phyloP scores from a whole-genome alignment of 768 basidiomycete genomes.

The Suillus lakei region DNA sequence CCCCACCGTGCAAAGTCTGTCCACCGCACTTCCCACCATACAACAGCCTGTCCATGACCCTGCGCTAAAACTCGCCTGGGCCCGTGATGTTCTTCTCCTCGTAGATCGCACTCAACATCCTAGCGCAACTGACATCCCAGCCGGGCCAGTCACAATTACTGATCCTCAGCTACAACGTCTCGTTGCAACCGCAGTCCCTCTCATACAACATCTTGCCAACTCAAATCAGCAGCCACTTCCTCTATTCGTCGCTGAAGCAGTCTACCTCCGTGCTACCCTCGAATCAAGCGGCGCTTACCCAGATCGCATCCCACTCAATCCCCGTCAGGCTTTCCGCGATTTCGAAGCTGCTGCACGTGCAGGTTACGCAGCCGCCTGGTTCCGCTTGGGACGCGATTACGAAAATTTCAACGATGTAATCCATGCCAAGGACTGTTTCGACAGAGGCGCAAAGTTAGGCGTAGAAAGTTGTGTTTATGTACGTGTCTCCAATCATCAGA shows the following conservation, averaged over 20 bases:
- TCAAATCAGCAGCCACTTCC: constrained; percentile 40
- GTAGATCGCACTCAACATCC: constrained; percentile 58
- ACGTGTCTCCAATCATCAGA: constrained; percentile 31
- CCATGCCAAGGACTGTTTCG: constrained; percentile 86
- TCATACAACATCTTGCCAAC: constrained; percentile 62
- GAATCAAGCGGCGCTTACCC: constrained; percentile 75
- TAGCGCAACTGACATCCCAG: constrained; percentile 45
- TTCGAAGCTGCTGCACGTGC: constrained; percentile 83
- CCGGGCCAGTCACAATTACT: constrained; percentile 58
- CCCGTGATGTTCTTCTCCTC: constrained; percentile 80
- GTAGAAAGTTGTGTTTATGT: constrained; percentile 87
- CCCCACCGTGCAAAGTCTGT: constrained; percentile 65
- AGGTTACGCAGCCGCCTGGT: constrained; percentile 87
- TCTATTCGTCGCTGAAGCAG: constrained; percentile 65
- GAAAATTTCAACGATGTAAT: constrained; percentile 80
- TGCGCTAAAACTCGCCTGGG: constrained; percentile 72
- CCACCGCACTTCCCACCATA: constrained; percentile 52
- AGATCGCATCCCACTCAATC: constrained; percentile 64
- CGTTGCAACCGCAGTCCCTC: constrained; percentile 64
- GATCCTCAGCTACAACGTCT: constrained; percentile 66
- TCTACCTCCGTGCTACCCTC: constrained; percentile 79
- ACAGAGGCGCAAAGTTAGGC: constrained; percentile 73
- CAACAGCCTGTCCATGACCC: constrained; percentile 63
- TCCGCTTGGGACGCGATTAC: constrained; percentile 88
- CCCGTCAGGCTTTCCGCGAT: constrained; percentile 84